Conservation (phyloP, 306 rosid genomes). For the Acacia confusa region DNA sequence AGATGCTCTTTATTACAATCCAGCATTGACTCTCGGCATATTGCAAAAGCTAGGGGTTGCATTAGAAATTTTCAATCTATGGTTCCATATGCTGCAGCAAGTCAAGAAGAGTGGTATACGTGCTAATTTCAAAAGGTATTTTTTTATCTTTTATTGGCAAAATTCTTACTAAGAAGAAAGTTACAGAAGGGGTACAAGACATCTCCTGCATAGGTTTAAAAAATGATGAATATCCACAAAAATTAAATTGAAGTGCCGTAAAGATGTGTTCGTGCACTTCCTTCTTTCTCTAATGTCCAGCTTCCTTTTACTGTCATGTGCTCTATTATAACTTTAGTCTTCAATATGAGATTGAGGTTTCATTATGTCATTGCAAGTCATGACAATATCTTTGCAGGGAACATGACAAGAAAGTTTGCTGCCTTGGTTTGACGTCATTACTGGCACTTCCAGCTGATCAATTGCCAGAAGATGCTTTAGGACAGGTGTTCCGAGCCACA, state of each 20-base stretch:
- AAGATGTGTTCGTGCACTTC: conserved; percentile 44
- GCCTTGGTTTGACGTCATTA: conserved; percentile 90
- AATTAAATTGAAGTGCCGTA: background rate
- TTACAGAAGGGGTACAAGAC: background rate
- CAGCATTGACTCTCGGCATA: conserved; percentile 72
- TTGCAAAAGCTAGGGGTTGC: conserved; percentile 82
- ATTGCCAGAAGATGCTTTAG: conserved; percentile 79
- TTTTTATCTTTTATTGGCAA: background rate
- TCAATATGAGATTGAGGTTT: conserved; percentile 4
- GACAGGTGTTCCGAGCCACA: conserved; percentile 80
- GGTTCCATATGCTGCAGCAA: conserved; percentile 90
- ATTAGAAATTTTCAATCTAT: conserved; percentile 74
- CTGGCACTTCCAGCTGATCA: conserved; percentile 77
- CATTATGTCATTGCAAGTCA: background rate
- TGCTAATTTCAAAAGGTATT: conserved; percentile 71
- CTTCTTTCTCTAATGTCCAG: background rate
- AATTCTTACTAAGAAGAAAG: background rate
- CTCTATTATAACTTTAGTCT: background rate
- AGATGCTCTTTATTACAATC: conserved; percentile 89
- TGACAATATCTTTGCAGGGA: conserved; percentile 58
- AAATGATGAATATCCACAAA: background rate
- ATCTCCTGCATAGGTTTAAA: background rate
- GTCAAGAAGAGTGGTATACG: conserved; percentile 78
- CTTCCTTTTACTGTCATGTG: background rate
- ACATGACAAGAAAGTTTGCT: conserved; percentile 90